phyloP scores from a whole-genome alignment of 768 basidiomycete genomes.

The Leccinellum albellum region DNA sequence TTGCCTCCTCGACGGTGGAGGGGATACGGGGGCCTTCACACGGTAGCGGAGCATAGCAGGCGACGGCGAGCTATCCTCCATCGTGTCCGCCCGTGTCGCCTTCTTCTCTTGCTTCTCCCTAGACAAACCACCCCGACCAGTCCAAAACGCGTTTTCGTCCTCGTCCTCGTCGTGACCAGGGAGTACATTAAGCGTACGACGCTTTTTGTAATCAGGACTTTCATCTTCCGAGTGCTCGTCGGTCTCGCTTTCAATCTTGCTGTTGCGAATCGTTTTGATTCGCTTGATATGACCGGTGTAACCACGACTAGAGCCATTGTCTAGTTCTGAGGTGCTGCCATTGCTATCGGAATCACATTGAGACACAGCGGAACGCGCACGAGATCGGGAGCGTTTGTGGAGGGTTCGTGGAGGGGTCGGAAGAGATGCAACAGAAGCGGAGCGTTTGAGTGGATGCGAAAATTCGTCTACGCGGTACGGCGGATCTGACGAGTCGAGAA shows the following conservation, averaged over 20 bases:
- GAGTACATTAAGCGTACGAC: conserved; percentile 32
- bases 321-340: conserved; percentile 3
- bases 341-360: too few species aligned
- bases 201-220: conserved; percentile 34
- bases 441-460: too few species aligned
- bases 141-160: conserved; percentile 39
- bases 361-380: too few species aligned
- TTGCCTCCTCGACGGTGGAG: conserved; percentile 62
- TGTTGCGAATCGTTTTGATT: conserved; percentile 12
- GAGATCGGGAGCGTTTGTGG: conserved; percentile 37
- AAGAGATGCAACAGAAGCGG: too few species aligned
- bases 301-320: conserved; percentile 14
- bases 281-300: conserved; percentile 14
- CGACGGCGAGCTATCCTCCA: too few species aligned
- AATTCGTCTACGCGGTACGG: too few species aligned
- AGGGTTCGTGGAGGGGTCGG: conserved; percentile 24
- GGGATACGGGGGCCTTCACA: conserved; percentile 50
- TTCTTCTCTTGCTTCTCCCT: too few species aligned
- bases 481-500: too few species aligned
- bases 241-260: conserved; percentile 10
- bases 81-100: too few species aligned
- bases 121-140: conserved; percentile 2
- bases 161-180: conserved; percentile 47
- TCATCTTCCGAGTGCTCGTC: conserved; percentile 16
- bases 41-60: too few species aligned